phyloP scores from a whole-genome alignment of 2,329 filamentous ascomycete genomes.

The Alternaria angustiovoidea region DNA sequence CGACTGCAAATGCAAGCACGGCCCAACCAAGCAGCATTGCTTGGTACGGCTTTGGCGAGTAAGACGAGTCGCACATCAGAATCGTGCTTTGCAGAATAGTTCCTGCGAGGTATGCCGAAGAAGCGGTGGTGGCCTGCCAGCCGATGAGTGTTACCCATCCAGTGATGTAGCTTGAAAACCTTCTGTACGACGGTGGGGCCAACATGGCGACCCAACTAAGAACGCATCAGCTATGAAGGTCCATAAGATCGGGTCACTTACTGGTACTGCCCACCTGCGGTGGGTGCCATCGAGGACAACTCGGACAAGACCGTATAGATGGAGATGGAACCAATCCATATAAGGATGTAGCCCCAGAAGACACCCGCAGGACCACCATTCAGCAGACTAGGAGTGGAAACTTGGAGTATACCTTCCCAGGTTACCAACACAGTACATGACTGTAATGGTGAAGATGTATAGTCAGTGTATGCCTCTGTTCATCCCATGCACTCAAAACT shows the following conservation, averaged over 20 bases:
- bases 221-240: not conserved
- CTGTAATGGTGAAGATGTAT: not conserved
- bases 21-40: slow-evolving; percentile 57
- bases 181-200: slow-evolving; percentile 50
- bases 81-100: slow-evolving; percentile 17
- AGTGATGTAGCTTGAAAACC: slow-evolving; percentile 20
- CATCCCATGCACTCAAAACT: not conserved
- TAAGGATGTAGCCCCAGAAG: slow-evolving; percentile 20
- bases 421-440: slow-evolving; percentile 11
- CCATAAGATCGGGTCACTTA: not conserved
- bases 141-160: slow-evolving; percentile 25
- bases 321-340: slow-evolving; percentile 19
- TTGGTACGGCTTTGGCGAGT: slow-evolving; percentile 54
- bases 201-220: slow-evolving; percentile 37
- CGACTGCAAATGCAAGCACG: slow-evolving; percentile 44
- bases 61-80: slow-evolving; percentile 7
- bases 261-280: slow-evolving; percentile 26
- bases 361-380: slow-evolving; percentile 25
- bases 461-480: slow-evolving; percentile 5
- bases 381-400: slow-evolving; percentile 10
- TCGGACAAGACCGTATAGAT: slow-evolving; percentile 24
- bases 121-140: slow-evolving; percentile 23
- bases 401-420: slow-evolving; percentile 14
- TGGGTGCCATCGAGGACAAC: slow-evolving; percentile 25
- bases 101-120: slow-evolving; percentile 8